These are phyloP conservation scores for Hymenoscyphus repandus DNA, from an alignment of 2,329 filamentous ascomycete species.

Conservation along the genomic window DNA sequence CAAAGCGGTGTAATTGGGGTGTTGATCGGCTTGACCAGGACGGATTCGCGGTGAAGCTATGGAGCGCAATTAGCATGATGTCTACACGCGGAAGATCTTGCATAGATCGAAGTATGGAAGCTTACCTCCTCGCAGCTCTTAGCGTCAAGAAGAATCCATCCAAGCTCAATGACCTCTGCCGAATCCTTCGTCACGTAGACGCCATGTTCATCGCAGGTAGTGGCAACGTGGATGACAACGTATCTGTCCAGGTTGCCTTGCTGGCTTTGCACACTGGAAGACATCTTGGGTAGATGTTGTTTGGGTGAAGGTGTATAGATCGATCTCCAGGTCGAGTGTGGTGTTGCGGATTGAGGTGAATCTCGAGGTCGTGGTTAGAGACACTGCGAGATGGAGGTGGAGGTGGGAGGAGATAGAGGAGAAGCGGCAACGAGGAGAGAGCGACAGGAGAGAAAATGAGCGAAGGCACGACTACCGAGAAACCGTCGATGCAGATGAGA, in stretches of 20 bases:
- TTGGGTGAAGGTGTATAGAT: neutral
- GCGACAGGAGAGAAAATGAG: no score
- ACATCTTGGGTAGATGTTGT: constrained; percentile 37
- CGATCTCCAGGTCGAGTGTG: neutral
- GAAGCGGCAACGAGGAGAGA: no score
- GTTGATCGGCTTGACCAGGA: constrained; percentile 97
- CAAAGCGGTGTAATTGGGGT: constrained; percentile 97
- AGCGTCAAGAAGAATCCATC: constrained; percentile 92
- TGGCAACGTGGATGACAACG: constrained; percentile 96
- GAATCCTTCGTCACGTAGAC: constrained; percentile 99
- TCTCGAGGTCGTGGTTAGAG: neutral
- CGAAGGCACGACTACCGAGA: no score
- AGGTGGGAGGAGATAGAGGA: no score
- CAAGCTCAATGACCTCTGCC: constrained; percentile 97
- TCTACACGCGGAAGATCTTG: constrained; percentile 1
- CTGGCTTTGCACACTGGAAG: constrained; percentile 44
- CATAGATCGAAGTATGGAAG: constrained; percentile 10
- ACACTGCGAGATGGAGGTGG: no score
- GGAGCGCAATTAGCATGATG: constrained; percentile 19
- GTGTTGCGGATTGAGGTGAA: neutral
- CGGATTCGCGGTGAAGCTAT: constrained; percentile 89
- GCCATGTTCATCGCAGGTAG: constrained; percentile 97
- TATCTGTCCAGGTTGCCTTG: constrained; percentile 86
- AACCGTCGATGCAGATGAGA: no score
- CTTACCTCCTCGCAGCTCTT: constrained; percentile 89